A percentile compares a stretch with the other conserved stretches of the same genome.
These are phyloP conservation scores for Calonectria fujianensis DNA, from an alignment of 2,329 filamentous ascomycete genomes.

Conservation along the genomic window DNA sequence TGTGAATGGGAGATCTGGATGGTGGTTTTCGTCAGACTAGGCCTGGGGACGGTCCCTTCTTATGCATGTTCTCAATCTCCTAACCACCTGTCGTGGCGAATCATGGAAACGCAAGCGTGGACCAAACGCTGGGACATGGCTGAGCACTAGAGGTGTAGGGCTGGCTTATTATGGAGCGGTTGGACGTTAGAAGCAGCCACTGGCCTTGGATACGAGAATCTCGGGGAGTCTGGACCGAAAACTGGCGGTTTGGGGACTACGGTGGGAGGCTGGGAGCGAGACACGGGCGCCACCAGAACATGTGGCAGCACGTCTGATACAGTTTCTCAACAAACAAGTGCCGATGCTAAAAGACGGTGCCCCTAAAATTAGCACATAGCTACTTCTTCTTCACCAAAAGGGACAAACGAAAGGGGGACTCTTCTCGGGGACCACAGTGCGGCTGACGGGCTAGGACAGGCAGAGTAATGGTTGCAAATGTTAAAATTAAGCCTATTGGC, in stretches of 20 bases:
- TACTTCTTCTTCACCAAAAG: neutral
- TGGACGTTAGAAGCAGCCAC: neutral
- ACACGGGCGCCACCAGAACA: neutral
- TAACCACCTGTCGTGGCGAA: neutral
- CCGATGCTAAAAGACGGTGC: neutral
- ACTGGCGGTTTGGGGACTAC: neutral
- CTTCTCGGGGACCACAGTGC: neutral
- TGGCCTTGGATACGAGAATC: neutral
- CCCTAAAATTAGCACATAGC: neutral
- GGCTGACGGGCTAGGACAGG: neutral
- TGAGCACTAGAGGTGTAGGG: neutral
- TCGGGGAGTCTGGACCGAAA: neutral
- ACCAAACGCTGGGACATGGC: neutral
- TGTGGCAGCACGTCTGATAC: neutral
- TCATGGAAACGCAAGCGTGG: neutral
- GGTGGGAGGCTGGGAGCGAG: neutral
- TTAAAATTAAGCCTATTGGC: conserved; percentile 11
- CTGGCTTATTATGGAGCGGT: neutral
- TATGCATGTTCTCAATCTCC: neutral
- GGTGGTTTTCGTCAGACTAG: neutral
- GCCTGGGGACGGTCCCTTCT: neutral
- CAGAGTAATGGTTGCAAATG: neutral
- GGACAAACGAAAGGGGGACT: neutral
- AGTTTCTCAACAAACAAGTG: neutral
- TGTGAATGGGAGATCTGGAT: neutral